Percentiles rank a stretch among this genome's conserved stretches.
Evolutionary conservation across 495 filamentous ascomycete species (phyloP).

Genomic region (Tuber microsphaerosporum): DNA sequence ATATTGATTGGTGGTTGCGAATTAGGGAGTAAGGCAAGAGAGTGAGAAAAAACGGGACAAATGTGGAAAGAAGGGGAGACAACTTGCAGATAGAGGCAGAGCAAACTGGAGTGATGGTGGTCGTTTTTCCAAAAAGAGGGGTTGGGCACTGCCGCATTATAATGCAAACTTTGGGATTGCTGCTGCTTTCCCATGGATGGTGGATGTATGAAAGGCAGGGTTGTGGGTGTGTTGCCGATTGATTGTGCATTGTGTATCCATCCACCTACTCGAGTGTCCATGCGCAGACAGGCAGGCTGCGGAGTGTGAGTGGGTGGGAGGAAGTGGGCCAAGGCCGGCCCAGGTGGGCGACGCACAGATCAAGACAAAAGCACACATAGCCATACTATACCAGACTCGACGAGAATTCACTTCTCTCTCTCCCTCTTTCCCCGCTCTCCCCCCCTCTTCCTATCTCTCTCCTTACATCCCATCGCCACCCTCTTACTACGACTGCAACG

Average conservation of each 20-base stretch:
- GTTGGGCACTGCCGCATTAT: neutral
- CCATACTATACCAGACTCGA: conserved; percentile 10
- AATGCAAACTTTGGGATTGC: neutral
- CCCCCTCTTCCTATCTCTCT: conserved; percentile 40
- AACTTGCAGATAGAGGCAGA: neutral
- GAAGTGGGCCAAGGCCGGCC: neutral
- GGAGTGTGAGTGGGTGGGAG: neutral
- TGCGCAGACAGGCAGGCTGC: neutral
- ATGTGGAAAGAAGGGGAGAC: neutral
- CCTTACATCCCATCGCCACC: neutral
- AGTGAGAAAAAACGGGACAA: neutral
- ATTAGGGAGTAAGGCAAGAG: neutral
- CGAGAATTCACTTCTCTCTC: conserved; percentile 4
- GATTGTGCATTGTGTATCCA: neutral
- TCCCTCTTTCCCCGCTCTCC: conserved; percentile 22
- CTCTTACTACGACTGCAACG: neutral
- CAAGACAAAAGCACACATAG: neutral
- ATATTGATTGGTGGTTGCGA: neutral
- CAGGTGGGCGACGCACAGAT: neutral
- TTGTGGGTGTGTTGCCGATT: neutral
- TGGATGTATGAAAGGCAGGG: neutral
- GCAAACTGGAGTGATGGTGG: neutral
- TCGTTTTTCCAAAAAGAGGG: conserved; percentile 1
- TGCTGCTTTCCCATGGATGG: neutral
- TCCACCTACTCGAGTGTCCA: neutral